A percentile compares a stretch with the other conserved stretches of the same genome.
Conservation (phyloP, 352 stramenopile genomes). For the Globisporangium alternatum region DNA sequence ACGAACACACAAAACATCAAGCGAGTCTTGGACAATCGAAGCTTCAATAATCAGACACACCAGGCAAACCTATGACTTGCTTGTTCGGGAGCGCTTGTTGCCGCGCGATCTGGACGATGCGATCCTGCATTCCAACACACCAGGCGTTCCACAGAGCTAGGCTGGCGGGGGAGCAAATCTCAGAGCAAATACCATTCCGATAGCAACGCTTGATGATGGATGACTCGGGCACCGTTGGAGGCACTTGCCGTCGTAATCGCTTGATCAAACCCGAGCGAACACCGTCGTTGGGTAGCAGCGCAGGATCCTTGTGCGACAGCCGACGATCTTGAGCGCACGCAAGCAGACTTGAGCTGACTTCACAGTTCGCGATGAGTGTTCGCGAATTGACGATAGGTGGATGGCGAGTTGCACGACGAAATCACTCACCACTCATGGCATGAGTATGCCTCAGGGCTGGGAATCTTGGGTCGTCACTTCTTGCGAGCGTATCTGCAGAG, state of each 20-base stretch:
- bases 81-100: neutral
- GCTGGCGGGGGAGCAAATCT: neutral
- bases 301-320: no score
- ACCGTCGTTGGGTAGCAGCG: no score
- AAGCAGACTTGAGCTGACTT: neutral
- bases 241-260: no score
- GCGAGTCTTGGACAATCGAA: neutral
- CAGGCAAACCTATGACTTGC: slow-evolving; percentile 4
- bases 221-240: neutral
- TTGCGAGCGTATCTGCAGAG: slow-evolving; percentile 1
- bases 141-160: neutral
- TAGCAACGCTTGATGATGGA: neutral
- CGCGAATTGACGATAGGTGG: neutral
- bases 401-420: neutral
- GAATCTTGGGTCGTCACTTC: neutral
- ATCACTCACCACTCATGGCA: neutral
- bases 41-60: neutral
- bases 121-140: slow-evolving; percentile 3
- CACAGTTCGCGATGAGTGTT: neutral
- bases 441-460: no score
- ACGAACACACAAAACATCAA: slow-evolving; percentile 10
- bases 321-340: no score
- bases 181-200: slow-evolving; percentile 2
- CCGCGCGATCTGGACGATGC: neutral
- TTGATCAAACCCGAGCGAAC: no score